Base-by-base conservation (phyloP, 768 basidiomycete species). In the Suillus discolor region DNA sequence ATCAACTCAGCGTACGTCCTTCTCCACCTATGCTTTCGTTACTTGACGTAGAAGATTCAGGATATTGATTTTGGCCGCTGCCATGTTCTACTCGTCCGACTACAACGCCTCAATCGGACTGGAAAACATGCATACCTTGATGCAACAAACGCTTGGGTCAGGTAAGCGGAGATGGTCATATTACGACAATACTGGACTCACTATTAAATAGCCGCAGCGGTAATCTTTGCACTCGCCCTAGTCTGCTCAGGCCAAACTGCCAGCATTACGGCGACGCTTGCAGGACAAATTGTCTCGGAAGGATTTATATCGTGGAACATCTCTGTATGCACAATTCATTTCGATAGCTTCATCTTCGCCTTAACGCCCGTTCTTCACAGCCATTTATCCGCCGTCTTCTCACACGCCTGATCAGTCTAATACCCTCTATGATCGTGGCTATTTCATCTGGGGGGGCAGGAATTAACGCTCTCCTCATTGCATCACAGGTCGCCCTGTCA, bases 241-340 rank as follows among this genome's bases (percentile, higher is more conserved):
- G 73, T 84, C 15, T 79, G 79, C 54, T 76, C 81, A 5, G 84
- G 84, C 15, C 83, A 86, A 70, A 79, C 79, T n/a, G 84, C 84
- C 1, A 79, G 78, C 23, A 78, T 86, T 65, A 84, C 84, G 0
- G 82, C 81, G 13, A 85, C 84, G 0, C 71, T 85, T 16, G 77
- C 81, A 0, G 83, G 84, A 2, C 83, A 85, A 65, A 77, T 85
- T 55, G 80, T 86, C 49, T 77, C 77, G 18, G 83, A 85, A 65
- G 84, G 84, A 3, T 82, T 83, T 64, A 76, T 84, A 69, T 74
- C 79, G n/a, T 84, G 83, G 83, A 75, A 75, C 28, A 79, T 82
- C 12, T 81, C 79, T 68, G 74, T 75, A 67, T 23, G 70, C 61
- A 4, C 47, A 12, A 25, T 51, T 41, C 44, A 36, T 41, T 47